A percentile compares a stretch with the other conserved stretches of the same genome.
These are phyloP conservation scores for Blastocystis sp. DNA, from an alignment of 352 stramenopile species.

Conservation along the genomic window DNA sequence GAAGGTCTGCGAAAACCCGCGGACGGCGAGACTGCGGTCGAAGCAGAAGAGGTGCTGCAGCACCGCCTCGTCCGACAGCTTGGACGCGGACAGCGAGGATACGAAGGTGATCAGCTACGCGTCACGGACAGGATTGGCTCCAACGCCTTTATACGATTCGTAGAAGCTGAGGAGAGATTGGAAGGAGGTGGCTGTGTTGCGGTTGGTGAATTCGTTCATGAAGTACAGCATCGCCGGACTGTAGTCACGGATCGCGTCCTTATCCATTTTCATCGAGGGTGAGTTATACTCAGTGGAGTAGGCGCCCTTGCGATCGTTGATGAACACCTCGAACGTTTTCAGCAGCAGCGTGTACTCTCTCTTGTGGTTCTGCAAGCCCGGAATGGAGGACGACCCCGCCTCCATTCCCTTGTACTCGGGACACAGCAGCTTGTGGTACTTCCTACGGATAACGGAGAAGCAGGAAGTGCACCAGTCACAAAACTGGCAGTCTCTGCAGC, in stretches of 20 bases:
- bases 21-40: not conserved
- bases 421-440: conserved; percentile 18
- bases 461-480: not conserved
- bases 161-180: too few species aligned
- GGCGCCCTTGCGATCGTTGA: not conserved
- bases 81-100: not conserved
- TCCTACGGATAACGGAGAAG: not conserved
- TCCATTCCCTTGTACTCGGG: not conserved
- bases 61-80: not conserved
- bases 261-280: not conserved
- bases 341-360: not conserved
- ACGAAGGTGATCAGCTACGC: too few species aligned
- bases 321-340: not conserved
- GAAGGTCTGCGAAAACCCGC: not conserved
- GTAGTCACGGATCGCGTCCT: too few species aligned
- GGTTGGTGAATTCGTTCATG: too few species aligned
- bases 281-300: not conserved
- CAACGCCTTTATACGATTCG: too few species aligned
- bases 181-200: too few species aligned
- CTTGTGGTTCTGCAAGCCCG: not conserved
- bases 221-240: too few species aligned
- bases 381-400: not conserved
- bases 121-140: too few species aligned
- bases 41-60: not conserved
- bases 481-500: conserved; percentile 5